These are phyloP conservation scores for Talaromyces liani DNA, from an alignment of 495 filamentous ascomycete species.

Conservation along the genomic window DNA sequence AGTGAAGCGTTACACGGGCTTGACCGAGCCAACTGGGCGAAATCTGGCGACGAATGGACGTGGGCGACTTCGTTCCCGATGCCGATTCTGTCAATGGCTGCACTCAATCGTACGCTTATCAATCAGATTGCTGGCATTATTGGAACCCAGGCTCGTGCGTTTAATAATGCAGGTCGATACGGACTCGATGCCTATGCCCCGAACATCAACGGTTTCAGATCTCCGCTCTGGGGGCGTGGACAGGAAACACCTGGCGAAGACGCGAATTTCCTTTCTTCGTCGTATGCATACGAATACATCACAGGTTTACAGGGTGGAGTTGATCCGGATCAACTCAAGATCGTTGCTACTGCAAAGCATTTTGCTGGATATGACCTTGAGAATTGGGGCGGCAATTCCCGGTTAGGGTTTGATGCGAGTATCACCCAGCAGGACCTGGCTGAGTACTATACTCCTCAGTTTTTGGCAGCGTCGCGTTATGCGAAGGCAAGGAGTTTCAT, in stretches of 20 bases:
- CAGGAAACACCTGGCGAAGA: conserved; percentile 51
- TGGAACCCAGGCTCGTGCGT: conserved; percentile 59
- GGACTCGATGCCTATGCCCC: conserved; percentile 60
- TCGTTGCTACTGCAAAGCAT: conserved; percentile 61
- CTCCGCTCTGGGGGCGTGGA: conserved; percentile 55
- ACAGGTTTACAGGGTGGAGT: conserved; percentile 52
- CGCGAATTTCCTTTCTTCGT: conserved; percentile 42
- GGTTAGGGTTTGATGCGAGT: conserved; percentile 48
- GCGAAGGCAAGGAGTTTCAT: conserved; percentile 50
- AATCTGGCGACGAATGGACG: conserved; percentile 38
- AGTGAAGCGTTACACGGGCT: conserved; percentile 52
- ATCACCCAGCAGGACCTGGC: conserved; percentile 48
- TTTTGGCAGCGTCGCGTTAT: conserved; percentile 34
- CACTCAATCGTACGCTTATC: conserved; percentile 55
- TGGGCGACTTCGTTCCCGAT: conserved; percentile 57
- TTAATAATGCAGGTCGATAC: conserved; percentile 50
- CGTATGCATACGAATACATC: conserved; percentile 52
- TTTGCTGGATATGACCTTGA: conserved; percentile 62
- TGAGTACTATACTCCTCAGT: conserved; percentile 41
- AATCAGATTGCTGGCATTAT: conserved; percentile 48
- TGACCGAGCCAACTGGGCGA: conserved; percentile 43
- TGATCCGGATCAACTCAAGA: conserved; percentile 36
- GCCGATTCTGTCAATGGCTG: conserved; percentile 52
- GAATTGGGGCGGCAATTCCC: conserved; percentile 43
- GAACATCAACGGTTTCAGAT: conserved; percentile 62